Evolutionary conservation across 305 asterid species (phyloP).

Genomic region (Euphrasia arctica): DNA sequence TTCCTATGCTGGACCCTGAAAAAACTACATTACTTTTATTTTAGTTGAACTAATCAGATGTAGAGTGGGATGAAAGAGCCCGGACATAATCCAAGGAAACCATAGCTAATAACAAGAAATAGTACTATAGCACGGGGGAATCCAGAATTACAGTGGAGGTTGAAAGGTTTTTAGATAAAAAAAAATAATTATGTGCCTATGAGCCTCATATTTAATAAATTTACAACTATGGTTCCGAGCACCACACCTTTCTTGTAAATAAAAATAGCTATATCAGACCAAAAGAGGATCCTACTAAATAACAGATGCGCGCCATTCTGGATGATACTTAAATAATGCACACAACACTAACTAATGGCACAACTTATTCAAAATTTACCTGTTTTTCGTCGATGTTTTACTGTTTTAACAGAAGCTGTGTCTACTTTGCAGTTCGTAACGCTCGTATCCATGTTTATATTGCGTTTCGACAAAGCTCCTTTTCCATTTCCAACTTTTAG

Average conservation of each 20-base stretch:
- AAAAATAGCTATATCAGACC: neutral
- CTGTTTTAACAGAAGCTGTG: slow-evolving; percentile 46
- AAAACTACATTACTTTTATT: too few relatives aligned
- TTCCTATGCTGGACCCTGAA: neutral
- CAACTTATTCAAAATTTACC: slow-evolving; percentile 35
- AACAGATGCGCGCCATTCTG: neutral
- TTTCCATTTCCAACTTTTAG: slow-evolving; percentile 68
- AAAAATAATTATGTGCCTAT: neutral
- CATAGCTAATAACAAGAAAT: neutral
- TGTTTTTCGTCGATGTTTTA: slow-evolving; percentile 67
- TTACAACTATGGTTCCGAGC: neutral
- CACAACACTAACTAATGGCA: neutral
- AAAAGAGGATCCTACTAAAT: neutral
- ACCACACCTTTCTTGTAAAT: neutral
- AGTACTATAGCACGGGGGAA: neutral
- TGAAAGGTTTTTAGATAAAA: neutral
- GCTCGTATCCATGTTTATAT: slow-evolving; percentile 47
- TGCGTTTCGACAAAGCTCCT: slow-evolving; percentile 70
- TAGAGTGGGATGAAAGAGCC: too few relatives aligned
- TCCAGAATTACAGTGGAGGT: neutral
- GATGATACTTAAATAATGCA: neutral
- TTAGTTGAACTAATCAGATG: neutral
- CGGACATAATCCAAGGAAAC: too few relatives aligned
- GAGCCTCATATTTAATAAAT: neutral
- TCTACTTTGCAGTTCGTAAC: slow-evolving; percentile 63